Evolutionary conservation across 805 yeast species (phyloP).

Genomic region (Zygoascus ofunaensis): DNA sequence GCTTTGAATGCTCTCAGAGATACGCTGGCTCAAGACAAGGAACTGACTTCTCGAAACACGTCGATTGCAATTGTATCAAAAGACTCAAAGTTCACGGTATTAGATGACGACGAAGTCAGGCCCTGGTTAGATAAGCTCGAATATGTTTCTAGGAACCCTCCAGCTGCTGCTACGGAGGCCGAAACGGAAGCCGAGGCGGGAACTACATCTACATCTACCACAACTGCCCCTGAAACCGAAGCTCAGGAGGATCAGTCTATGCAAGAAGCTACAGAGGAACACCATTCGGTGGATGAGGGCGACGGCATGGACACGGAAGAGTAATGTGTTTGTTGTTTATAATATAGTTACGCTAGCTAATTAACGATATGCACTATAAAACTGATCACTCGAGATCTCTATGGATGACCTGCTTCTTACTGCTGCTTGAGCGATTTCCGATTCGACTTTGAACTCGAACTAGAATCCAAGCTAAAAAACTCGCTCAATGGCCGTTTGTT

Average conservation of each 20-base stretch:
- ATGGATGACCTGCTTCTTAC: no score
- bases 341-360: no score
- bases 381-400: no score
- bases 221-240: constrained; percentile 1
- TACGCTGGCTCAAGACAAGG: constrained; percentile 89
- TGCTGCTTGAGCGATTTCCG: no score
- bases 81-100: constrained; percentile 60
- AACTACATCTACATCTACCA: constrained; percentile 13
- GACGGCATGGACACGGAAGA: constrained; percentile 3
- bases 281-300: not conserved
- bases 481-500: no score
- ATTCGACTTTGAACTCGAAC: no score
- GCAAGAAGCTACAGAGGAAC: constrained; percentile 4
- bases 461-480: no score
- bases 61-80: constrained; percentile 89
- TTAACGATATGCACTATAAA: no score
- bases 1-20: constrained; percentile 90
- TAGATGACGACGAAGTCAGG: constrained; percentile 81
- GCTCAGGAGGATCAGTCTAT: constrained; percentile 4
- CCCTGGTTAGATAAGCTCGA: constrained; percentile 75
- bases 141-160: constrained; percentile 48
- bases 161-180: constrained; percentile 23
- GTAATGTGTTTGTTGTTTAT: not conserved
- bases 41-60: constrained; percentile 73
- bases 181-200: constrained; percentile 16